Evolutionary conservation across 768 basidiomycete genomes (phyloP).

Genomic region (Trametes punicea): DNA sequence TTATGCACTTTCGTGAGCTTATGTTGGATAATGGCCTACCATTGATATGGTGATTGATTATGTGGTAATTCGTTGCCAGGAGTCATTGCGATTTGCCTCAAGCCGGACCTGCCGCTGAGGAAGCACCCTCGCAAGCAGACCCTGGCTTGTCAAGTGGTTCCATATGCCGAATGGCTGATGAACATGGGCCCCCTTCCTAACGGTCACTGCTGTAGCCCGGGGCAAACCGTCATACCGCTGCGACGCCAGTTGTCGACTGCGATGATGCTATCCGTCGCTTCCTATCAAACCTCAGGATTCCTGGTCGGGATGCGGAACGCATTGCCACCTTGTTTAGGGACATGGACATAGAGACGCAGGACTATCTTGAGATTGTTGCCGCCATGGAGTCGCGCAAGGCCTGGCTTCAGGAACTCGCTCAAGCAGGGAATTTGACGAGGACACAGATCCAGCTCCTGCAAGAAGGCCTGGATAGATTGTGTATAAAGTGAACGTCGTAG

Average conservation of each 20-base stretch:
- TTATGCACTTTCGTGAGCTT: too few species aligned
- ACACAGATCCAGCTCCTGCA: not conserved
- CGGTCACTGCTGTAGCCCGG: not conserved
- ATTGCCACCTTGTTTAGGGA: not conserved
- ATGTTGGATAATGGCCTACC: too few species aligned
- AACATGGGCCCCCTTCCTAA: too few species aligned
- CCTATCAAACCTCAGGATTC: not conserved
- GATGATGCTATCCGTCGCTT: not conserved
- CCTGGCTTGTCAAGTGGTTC: too few species aligned
- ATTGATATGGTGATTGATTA: too few species aligned
- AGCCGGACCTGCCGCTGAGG: too few species aligned
- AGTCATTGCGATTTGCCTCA: too few species aligned
- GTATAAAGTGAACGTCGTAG: too few species aligned
- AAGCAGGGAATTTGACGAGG: not conserved
- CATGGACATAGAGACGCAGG: not conserved
- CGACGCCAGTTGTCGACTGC: too few species aligned
- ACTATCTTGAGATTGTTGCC: not conserved
- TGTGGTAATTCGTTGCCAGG: too few species aligned
- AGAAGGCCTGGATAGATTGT: not conserved
- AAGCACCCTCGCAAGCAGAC: too few species aligned
- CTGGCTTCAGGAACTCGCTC: not conserved
- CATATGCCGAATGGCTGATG: too few species aligned
- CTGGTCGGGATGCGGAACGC: not conserved
- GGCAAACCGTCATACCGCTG: not conserved
- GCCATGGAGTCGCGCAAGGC: not conserved